phyloP scores from a whole-genome alignment of 1,284 basidiomycete genomes.

The Ustilago tritici region DNA sequence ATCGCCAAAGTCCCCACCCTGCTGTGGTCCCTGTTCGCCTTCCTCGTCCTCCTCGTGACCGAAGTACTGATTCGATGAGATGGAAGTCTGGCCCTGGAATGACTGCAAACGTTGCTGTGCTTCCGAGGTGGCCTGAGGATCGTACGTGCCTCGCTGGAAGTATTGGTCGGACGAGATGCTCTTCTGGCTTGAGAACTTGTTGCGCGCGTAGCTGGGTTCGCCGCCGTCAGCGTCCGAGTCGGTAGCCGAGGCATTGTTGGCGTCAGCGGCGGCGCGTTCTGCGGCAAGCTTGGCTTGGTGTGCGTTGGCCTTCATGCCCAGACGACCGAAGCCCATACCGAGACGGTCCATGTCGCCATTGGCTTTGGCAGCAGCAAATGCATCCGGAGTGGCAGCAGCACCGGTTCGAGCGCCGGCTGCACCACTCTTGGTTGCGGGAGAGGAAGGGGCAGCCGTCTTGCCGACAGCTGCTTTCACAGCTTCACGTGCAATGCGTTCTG shows the following conservation, averaged over 20 bases:
- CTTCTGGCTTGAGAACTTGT: slow-evolving; percentile 92
- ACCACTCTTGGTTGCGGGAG: slow-evolving; percentile 20
- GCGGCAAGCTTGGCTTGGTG: slow-evolving; percentile 54
- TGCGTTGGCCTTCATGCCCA: slow-evolving; percentile 74
- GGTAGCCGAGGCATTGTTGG: slow-evolving; percentile 37
- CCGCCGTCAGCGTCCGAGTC: slow-evolving; percentile 52
- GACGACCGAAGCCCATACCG: slow-evolving; percentile 83
- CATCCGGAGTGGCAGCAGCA: slow-evolving; percentile 29
- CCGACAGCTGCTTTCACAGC: slow-evolving; percentile 53
- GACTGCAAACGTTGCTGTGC: slow-evolving; percentile 83
- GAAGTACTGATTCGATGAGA: slow-evolving; percentile 81
- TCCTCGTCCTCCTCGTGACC: slow-evolving; percentile 89
- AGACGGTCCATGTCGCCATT: slow-evolving; percentile 76
- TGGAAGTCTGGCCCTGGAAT: slow-evolving; percentile 92
- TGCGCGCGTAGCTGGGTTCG: slow-evolving; percentile 82
- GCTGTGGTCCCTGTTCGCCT: slow-evolving; percentile 31
- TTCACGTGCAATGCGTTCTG: slow-evolving; percentile 56
- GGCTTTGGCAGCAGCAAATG: slow-evolving; percentile 70
- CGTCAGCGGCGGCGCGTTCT: slow-evolving; percentile 46
- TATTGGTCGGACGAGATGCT: slow-evolving; percentile 94
- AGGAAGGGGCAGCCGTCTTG: slow-evolving; percentile 26
- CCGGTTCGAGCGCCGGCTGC: slow-evolving; percentile 23
- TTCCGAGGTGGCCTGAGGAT: slow-evolving; percentile 79
- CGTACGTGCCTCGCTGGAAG: slow-evolving; percentile 90
- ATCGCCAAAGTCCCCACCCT: slow-evolving; percentile 63